Base-by-base conservation (phyloP, 2,329 filamentous ascomycete species). In the Nannizziopsis barbatae region DNA sequence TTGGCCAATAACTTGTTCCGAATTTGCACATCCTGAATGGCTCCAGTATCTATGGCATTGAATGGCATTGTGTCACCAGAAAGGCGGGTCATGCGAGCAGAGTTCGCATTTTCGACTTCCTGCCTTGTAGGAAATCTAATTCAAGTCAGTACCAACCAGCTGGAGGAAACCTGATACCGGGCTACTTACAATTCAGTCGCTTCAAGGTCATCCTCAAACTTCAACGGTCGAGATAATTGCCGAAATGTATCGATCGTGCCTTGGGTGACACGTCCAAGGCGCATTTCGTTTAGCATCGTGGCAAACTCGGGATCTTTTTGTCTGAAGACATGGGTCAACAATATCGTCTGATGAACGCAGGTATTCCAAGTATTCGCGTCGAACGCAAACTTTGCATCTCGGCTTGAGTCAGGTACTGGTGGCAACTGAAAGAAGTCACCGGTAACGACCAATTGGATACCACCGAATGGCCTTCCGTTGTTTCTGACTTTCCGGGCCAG, bases 381-480 rank as follows among this genome's bases (percentile, higher is more conserved):
- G 62, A 98, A 98, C 0, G 89, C 84, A 64, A 98, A 98, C 61
- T 88, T 95, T 41, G 83, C 79, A 20, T 81, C 75, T 45, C 80
- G 79, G 37, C 77, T 79, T 36, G 72, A 72, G 11, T 95, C 89
- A 1, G 90, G 89, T 1, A 98, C 92, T 0, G 92, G 92, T 0
- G 92, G 92, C 2, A 98, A 70, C 63, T 98, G 92, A 66, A 98
- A 98, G 68, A 98, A 98, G 60, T 98, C 92, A 2, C 92, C 92
- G 0, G 92, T 98, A 51, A 98, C 86, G 49, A 98, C 79, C 27
- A 98, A 75, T 57, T 98, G 92, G 40, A 98, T 96, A 4, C 92
- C 92, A 47, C 92, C 93, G 72, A 95, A 98, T 0, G 92, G 85
- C 8, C 86, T 78, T 8, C 86, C 89, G 57, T 95, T 95, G 62